Evolutionary conservation across 2,329 filamentous ascomycete species (phyloP).

Genomic region (Mycogone perniciosa): DNA sequence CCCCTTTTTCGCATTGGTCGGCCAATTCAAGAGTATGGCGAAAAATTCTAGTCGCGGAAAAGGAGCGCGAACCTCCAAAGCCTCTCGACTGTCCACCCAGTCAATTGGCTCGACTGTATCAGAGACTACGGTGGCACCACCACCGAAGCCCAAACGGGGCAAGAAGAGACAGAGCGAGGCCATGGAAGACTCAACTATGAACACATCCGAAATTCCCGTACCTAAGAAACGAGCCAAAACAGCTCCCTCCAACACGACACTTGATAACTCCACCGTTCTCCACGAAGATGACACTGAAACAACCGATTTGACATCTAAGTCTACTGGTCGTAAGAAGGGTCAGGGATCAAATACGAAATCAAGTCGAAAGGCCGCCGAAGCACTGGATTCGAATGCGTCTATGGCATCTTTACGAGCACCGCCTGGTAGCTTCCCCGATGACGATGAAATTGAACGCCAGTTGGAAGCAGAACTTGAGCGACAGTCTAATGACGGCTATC

Average conservation of each 20-base stretch:
- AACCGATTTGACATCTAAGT: slow-evolving; percentile 28
- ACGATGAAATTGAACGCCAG: slow-evolving; percentile 60
- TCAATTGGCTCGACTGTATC: slow-evolving; percentile 47
- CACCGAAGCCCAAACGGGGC: slow-evolving; percentile 41
- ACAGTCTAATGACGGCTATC: slow-evolving; percentile 46
- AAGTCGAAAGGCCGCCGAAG: slow-evolving; percentile 36
- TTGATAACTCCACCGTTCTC: slow-evolving; percentile 34
- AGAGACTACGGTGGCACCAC: slow-evolving; percentile 38
- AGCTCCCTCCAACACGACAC: slow-evolving; percentile 41
- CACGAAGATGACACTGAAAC: slow-evolving; percentile 35
- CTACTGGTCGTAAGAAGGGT: slow-evolving; percentile 30
- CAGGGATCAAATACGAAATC: slow-evolving; percentile 37
- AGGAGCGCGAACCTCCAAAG: slow-evolving; percentile 57
- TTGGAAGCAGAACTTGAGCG: slow-evolving; percentile 59
- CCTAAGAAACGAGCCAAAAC: slow-evolving; percentile 54
- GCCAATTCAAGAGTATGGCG: slow-evolving; percentile 44
- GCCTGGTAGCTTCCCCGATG: slow-evolving; percentile 43
- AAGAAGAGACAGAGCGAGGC: slow-evolving; percentile 60
- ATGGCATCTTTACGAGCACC: slow-evolving; percentile 37
- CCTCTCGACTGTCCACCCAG: slow-evolving; percentile 57
- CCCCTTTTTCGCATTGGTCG: slow-evolving; percentile 69
- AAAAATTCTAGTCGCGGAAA: slow-evolving; percentile 53
- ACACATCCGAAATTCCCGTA: slow-evolving; percentile 41
- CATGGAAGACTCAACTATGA: slow-evolving; percentile 42
- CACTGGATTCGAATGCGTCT: slow-evolving; percentile 40